Evolutionary conservation across 1,284 basidiomycete genomes (phyloP), one percentile per base, ranked within the genome.

Genomic region (Schizopora paradoxa): DNA sequence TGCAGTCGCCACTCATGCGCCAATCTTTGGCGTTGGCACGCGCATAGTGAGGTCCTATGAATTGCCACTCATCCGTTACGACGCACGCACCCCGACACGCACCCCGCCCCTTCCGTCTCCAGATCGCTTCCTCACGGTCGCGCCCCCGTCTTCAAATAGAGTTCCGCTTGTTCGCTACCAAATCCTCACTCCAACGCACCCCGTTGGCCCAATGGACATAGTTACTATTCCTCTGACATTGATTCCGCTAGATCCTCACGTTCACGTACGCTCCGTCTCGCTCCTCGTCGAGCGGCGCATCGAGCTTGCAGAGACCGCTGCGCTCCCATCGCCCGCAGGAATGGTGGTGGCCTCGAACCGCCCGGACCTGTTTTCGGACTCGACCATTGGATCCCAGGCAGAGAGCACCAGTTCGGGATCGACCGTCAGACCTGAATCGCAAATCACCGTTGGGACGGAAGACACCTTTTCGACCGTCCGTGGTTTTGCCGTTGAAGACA

Each of bases 31-130:
- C 40, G 72, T 89, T 22, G 86, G 86, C 49, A 69, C 69, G 32
- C 77, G 82, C 43, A 74, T 80, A 58, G 60, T 79, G 34, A 83
- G 78, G 59, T 74, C 82, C 59, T 80, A 76, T 51, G 83, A 87
- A 36, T 67, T 89, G 2, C 70, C 75, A 28, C 70, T 88, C 36
- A 59, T 81, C 26, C 79, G 86, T 39, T 82, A 82, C 56, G 82
- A 83, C 58, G 55, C 70, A 1, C 76, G 76, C 1, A 56, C 61
- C 25, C 59, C 53, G 48, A 58, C 29, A 45, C 63, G 62, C 40
- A 63, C 56, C 45, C 56, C 52, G 32, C 54, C 63, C 51, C 58
- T 58, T 48, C 52, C 61, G 59, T 54, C 63, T 14, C n/a, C 48
- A 18, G 21, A 41, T 19, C 37, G 34, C 66, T 21, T 56, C 62